Conservation (phyloP, 257 asterid genomes). For the Asclepias syriaca region DNA sequence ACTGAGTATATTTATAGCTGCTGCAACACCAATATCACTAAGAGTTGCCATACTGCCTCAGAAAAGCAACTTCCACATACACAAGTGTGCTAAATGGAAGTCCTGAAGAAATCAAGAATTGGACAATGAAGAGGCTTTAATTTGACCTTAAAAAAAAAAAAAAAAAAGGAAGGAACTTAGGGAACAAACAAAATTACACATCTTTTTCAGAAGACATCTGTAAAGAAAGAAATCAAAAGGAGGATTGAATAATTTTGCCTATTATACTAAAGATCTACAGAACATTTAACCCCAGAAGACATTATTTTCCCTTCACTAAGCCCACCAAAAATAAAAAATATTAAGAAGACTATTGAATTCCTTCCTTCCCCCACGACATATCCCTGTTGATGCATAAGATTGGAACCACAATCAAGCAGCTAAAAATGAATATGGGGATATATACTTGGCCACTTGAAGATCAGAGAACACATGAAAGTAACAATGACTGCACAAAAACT, state of each 20-base stretch:
- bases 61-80: slow-evolving; percentile 1
- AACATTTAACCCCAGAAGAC: background rate
- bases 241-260: background rate
- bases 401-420: no score
- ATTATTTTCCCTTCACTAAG: background rate
- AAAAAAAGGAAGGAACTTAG: background rate
- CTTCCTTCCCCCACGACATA: background rate
- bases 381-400: no score
- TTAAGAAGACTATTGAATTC: background rate
- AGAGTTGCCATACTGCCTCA: slow-evolving; percentile 73
- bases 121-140: background rate
- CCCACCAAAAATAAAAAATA: background rate
- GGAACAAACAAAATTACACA: background rate
- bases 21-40: slow-evolving; percentile 81
- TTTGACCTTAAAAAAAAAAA: background rate
- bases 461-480: no score
- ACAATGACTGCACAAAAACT: no score
- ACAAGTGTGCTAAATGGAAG: background rate
- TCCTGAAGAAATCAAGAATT: background rate
- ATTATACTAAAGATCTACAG: background rate
- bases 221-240: background rate
- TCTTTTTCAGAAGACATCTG: background rate
- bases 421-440: no score
- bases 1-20: slow-evolving; percentile 66
- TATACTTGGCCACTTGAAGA: no score